phyloP scores from a whole-genome alignment of 2,329 filamentous ascomycete species.

The Tolypocladium cylindrosporum region DNA sequence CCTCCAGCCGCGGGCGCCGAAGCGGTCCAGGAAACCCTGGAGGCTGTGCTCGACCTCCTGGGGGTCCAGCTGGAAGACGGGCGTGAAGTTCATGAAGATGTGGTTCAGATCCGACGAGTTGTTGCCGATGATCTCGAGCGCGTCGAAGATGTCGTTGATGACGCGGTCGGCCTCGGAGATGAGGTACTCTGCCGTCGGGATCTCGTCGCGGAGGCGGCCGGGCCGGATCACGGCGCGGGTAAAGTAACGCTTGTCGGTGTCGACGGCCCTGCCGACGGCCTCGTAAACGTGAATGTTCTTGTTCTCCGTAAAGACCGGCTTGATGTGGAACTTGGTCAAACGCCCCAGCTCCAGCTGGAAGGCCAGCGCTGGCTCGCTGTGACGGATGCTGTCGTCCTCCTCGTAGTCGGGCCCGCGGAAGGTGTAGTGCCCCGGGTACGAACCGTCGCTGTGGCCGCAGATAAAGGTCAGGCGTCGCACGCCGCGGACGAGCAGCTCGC shows the following conservation, averaged over 20 bases:
- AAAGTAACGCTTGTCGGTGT: slow-evolving; percentile 98
- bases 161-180: slow-evolving; percentile 94
- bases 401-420: slow-evolving; percentile 87
- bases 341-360: slow-evolving; percentile 97
- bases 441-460: slow-evolving; percentile 86
- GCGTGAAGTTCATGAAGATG: slow-evolving; percentile 99
- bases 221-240: slow-evolving; percentile 91
- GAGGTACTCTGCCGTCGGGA: slow-evolving; percentile 96
- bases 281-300: slow-evolving; percentile 99
- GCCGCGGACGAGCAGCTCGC: slow-evolving; percentile 69
- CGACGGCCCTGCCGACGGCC: slow-evolving; percentile 85
- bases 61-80: slow-evolving; percentile 86
- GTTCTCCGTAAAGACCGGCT: slow-evolving; percentile 97
- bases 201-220: slow-evolving; percentile 90
- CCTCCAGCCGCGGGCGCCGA: slow-evolving; percentile 89
- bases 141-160: slow-evolving; percentile 96
- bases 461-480: slow-evolving; percentile 93
- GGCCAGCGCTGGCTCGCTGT: slow-evolving; percentile 89
- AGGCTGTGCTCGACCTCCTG: slow-evolving; percentile 86
- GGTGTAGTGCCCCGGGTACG: slow-evolving; percentile 94
- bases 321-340: slow-evolving; percentile 94
- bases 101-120: slow-evolving; percentile 99
- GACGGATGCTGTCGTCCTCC: slow-evolving; percentile 92
- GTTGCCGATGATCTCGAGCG: slow-evolving; percentile 96
- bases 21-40: slow-evolving; percentile 91